Base-by-base conservation (phyloP, 164 flowering plant genomes). In the Tetrastigma voinierianum region DNA sequence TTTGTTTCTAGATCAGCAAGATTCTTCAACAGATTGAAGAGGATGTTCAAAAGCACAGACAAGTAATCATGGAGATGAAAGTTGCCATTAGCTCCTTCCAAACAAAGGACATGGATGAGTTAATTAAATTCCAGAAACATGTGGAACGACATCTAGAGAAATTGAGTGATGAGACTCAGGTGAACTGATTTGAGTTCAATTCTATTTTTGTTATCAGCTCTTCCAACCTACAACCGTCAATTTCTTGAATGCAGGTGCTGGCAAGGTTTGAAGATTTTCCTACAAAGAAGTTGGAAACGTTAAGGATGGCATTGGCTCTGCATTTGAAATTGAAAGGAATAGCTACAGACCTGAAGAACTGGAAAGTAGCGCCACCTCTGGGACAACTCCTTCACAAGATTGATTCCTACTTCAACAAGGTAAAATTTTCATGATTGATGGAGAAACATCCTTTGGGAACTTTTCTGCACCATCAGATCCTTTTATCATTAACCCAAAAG, bases 241-340 rank as follows among this genome's bases (percentile, higher is more conserved):
- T 14, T 17, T 51, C 5, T 57, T 32, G 25, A 23, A 5, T 67
- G 62, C 66, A 91, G 97, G 91, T 89, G 13, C 68, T 89, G 23
- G 73, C 85, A 73, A 82, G 92, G 78, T 87, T 90, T 72, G 88
- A 87, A 69, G 94, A 74, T 64, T 90, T 90, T 57, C 96, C 96
- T 0, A 48, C 67, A n/a, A 89, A 88, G 78, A 90, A 86, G 75
- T 71, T 90, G 62, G 94, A 89, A 71, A 72, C 87, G 21, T 59
- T 90, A 65, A 83, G 97, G 76, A 87, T 67, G 67, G 90, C 92
- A 14, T 78, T 89, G 68, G 81, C 92, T 48, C 66, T 87, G 19
- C 83, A 78, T 71, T 13, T 69, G 55, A 86, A 79, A 69, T 76
- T 90, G 46, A 72, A 84, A 57, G 77, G 77, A 32, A 86, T 86